These are phyloP conservation scores for Tilletia caries DNA, from an alignment of 1,284 basidiomycete species.

Conservation along the genomic window DNA sequence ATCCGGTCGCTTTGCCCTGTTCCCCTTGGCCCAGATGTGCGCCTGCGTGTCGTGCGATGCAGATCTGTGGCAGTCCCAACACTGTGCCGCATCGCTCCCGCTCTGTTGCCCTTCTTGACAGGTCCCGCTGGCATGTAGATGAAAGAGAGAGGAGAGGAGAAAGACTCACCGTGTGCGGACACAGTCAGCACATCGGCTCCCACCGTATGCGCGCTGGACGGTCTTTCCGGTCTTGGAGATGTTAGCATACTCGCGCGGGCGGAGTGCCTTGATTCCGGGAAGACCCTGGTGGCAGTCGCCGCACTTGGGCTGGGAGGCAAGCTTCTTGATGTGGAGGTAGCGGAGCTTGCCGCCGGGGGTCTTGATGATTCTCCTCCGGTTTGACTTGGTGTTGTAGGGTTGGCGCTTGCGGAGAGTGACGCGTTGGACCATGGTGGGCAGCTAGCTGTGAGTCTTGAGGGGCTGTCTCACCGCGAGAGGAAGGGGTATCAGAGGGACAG, in stretches of 20 bases:
- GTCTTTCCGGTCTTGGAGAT: slow-evolving; percentile 51
- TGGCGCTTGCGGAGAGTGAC: slow-evolving; percentile 98
- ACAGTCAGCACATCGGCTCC: slow-evolving; percentile 49
- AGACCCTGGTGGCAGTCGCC: slow-evolving; percentile 52
- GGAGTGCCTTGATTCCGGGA: slow-evolving; percentile 48
- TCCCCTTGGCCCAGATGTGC: too few species aligned
- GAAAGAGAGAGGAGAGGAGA: too few species aligned
- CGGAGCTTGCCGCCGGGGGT: slow-evolving; percentile 90
- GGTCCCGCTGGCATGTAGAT: too few species aligned
- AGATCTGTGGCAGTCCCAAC: too few species aligned
- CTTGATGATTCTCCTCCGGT: slow-evolving; percentile 91
- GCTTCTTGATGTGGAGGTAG: slow-evolving; percentile 86
- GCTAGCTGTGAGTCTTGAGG: not conserved
- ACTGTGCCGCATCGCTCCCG: too few species aligned
- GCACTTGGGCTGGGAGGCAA: slow-evolving; percentile 84
- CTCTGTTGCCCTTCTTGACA: too few species aligned
- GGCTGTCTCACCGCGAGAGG: not conserved
- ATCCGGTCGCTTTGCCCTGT: too few species aligned
- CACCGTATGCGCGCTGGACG: slow-evolving; percentile 52
- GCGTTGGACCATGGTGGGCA: slow-evolving; percentile 83
- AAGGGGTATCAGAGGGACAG: not conserved
- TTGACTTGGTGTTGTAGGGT: slow-evolving; percentile 98
- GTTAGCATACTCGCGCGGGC: slow-evolving; percentile 48
- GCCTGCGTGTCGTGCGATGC: too few species aligned
- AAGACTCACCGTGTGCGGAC: slow-evolving; percentile 47